phyloP scores from a whole-genome alignment of 2,329 filamentous ascomycete species.

The Monilinia fructigena region DNA sequence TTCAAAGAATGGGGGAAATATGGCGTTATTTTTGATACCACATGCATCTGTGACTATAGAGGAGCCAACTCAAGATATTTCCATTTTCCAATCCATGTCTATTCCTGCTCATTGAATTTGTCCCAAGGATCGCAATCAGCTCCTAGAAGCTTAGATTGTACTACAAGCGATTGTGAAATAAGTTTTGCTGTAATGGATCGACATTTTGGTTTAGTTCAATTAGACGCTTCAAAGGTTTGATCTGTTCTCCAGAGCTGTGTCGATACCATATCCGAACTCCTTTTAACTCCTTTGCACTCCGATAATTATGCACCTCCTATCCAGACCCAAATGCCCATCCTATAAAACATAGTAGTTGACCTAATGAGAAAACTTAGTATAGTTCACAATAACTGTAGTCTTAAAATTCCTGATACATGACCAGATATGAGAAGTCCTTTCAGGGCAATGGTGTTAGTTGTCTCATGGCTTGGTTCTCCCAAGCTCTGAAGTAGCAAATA shows the following conservation, averaged over 20 bases:
- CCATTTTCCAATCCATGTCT: neutral
- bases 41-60: conserved; percentile 27
- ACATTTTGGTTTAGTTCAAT: neutral
- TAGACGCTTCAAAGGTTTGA: neutral
- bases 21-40: conserved; percentile 36
- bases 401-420: conserved; percentile 14
- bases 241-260: neutral
- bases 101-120: neutral
- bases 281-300: conserved; percentile 7
- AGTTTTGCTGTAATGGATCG: neutral
- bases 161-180: neutral
- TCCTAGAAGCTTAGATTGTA: neutral
- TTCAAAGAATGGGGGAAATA: conserved; percentile 16
- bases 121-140: neutral
- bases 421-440: conserved; percentile 42
- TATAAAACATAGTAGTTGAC: conserved; percentile 5
- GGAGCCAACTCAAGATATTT: conserved; percentile 12
- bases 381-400: neutral
- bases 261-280: conserved; percentile 1
- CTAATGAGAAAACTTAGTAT: neutral
- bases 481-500: conserved; percentile 99
- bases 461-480: conserved; percentile 83
- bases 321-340: conserved; percentile 4
- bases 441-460: conserved; percentile 89
- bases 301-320: neutral